Evolutionary conservation across 2,329 filamentous ascomycete species (phyloP).

Genomic region (Colletotrichum sp.): DNA sequence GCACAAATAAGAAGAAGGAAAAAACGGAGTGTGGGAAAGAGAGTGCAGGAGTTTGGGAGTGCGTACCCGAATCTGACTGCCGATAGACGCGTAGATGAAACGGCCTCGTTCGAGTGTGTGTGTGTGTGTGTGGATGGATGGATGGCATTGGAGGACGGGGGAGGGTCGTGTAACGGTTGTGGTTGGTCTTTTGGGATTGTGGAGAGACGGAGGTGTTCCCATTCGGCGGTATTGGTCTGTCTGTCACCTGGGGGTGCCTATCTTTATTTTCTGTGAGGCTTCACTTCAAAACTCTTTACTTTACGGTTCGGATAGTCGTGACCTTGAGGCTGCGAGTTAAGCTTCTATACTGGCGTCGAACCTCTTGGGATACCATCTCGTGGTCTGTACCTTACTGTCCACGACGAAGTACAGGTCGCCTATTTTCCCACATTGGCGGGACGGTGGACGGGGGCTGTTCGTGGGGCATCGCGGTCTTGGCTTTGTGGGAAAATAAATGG

Average conservation of each 20-base stretch:
- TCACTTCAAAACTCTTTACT: neutral
- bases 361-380: neutral
- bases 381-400: too few species aligned
- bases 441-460: neutral
- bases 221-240: neutral
- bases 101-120: slow-evolving; percentile 5
- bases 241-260: neutral
- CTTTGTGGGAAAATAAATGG: neutral
- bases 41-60: neutral
- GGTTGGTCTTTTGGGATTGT: neutral
- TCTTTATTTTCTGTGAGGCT: neutral
- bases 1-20: neutral
- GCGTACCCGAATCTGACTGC: slow-evolving; percentile 4
- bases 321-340: neutral
- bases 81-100: slow-evolving; percentile 17
- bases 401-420: neutral
- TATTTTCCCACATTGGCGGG: neutral
- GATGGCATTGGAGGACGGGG: neutral
- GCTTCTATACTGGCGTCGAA: neutral
- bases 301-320: neutral
- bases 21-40: neutral
- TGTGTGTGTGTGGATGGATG: neutral
- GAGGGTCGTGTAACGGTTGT: neutral
- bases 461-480: neutral
- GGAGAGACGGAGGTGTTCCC: neutral